Evolutionary conservation across 164 flowering plant species (phyloP).

Genomic region (Amborella trichopoda): DNA sequence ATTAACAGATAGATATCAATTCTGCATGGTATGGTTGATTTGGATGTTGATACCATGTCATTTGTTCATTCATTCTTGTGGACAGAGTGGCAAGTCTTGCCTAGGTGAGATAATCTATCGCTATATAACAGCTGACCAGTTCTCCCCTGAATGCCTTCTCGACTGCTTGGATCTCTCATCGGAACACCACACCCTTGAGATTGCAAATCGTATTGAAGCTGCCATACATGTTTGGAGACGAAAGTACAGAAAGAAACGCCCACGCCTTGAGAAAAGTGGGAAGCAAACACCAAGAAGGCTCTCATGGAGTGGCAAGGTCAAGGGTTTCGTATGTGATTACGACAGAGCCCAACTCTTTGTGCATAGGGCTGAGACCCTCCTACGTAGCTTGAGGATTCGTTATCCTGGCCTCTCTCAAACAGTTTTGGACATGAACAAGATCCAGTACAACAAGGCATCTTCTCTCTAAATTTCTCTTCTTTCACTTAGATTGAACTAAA

Average conservation of each 20-base stretch:
- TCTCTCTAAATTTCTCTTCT: background rate
- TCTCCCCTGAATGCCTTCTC: constrained; percentile 59
- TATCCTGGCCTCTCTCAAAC: constrained; percentile 76
- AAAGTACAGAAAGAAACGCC: constrained; percentile 25
- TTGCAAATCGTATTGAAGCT: constrained; percentile 63
- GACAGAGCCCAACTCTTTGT: constrained; percentile 37
- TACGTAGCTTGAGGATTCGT: constrained; percentile 41
- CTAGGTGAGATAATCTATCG: constrained; percentile 59
- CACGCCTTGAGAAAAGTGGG: constrained; percentile 10
- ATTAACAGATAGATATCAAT: too few species aligned
- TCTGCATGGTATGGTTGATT: too few species aligned
- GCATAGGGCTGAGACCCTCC: constrained; percentile 56
- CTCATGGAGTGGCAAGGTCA: constrained; percentile 57
- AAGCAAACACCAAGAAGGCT: constrained; percentile 17
- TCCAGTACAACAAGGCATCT: constrained; percentile 64
- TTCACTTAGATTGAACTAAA: background rate
- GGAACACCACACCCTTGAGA: constrained; percentile 46
- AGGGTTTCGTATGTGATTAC: constrained; percentile 33
- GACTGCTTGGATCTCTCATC: constrained; percentile 57
- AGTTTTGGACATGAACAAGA: constrained; percentile 63
- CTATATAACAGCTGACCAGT: constrained; percentile 43
- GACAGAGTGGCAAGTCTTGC: constrained; percentile 65
- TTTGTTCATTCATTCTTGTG: too few species aligned
- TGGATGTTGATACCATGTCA: too few species aligned
- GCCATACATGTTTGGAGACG: constrained; percentile 55